Evolutionary conservation across 1,284 basidiomycete genomes (phyloP), one percentile per base, ranked within the genome.

Genomic region (Sporisorium iseilematis-ciliati): DNA sequence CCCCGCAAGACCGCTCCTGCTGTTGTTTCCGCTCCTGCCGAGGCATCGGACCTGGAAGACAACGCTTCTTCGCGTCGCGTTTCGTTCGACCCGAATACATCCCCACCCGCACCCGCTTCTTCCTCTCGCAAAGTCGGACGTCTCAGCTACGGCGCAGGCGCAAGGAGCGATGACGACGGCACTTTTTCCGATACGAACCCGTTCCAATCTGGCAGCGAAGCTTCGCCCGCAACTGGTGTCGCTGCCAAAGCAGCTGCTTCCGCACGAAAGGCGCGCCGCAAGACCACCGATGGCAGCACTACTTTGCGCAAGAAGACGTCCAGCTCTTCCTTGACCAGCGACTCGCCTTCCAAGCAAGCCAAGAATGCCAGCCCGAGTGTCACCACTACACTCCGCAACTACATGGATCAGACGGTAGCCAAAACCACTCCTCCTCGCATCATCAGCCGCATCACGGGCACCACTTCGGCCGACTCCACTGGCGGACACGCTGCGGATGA

Each of bases 21-120:
- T 2, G 21, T 56, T 6, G 50, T 64, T 10, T 46, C 53, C 6
- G 53, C 52, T 46, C 57, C 67, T n/a, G 43, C 21, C 23, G 59
- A 57, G 21, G 55, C 29, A 16, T 59, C 61, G 0, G 92, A 93
- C 77, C 89, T 90, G 0, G 91, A 92, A 79, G 56, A 57, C 1
- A 41, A 43, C 18, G 25, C 49, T 18, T 51, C 65, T 25, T 42
- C 59, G 20, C 56, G 63, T 31, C 60, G 60, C 45, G 58, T 66
- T 46, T 57, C 66, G 8, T 62, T 67, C 31, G 65, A 58, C 53
- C 53, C 57, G 5, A 56, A 52, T 18, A 50, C 55, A 18, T 61
- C 65, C 14, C 55, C 62, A 4, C 51, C 57, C 11, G 21, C 42
- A 12, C 42, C 65, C 21, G 38, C 23, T 12, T 42, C 63, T 1